Percentiles rank a stretch among this genome's conserved stretches.
Evolutionary conservation across 805 yeast genomes (phyloP).

Genomic region (Scheffersomyces amazonensis): DNA sequence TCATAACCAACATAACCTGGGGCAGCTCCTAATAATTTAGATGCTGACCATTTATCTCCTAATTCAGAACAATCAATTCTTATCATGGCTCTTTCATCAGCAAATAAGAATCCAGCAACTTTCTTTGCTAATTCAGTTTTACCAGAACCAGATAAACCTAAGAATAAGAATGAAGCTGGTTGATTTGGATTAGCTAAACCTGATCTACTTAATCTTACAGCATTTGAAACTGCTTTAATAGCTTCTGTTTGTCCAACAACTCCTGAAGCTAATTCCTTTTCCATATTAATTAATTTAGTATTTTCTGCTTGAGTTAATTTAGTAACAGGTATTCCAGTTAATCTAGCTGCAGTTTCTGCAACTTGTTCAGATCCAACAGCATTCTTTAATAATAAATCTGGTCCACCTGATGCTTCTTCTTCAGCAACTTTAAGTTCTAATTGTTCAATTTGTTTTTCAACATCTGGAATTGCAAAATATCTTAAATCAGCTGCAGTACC

Average conservation of each 20-base stretch:
- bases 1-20: conserved; percentile 95
- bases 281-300: conserved; percentile 91
- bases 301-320: conserved; percentile 96
- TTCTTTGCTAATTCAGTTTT: conserved; percentile 97
- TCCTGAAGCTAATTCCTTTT: conserved; percentile 69
- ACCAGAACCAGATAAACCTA: conserved; percentile 97
- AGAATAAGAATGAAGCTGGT: conserved; percentile 91
- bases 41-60: conserved; percentile 92
- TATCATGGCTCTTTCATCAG: conserved; percentile 95
- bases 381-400: conserved; percentile 73
- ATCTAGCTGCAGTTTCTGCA: conserved; percentile 94
- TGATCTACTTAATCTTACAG: conserved; percentile 88
- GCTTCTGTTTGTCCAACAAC: conserved; percentile 98
- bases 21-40: conserved; percentile 94
- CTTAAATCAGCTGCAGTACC: conserved; percentile 93
- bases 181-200: conserved; percentile 96
- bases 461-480: conserved; percentile 96
- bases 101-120: conserved; percentile 91
- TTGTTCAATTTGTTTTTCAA: conserved; percentile 68
- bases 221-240: conserved; percentile 93
- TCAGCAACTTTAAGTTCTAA: conserved; percentile 77
- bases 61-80: conserved; percentile 97
- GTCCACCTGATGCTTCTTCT: conserved; percentile 60
- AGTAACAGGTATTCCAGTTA: conserved; percentile 95
- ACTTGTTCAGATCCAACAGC: conserved; percentile 90